These are phyloP conservation scores for Thelonectria olida DNA, from an alignment of 2,329 filamentous ascomycete genomes.

Conservation along the genomic window DNA sequence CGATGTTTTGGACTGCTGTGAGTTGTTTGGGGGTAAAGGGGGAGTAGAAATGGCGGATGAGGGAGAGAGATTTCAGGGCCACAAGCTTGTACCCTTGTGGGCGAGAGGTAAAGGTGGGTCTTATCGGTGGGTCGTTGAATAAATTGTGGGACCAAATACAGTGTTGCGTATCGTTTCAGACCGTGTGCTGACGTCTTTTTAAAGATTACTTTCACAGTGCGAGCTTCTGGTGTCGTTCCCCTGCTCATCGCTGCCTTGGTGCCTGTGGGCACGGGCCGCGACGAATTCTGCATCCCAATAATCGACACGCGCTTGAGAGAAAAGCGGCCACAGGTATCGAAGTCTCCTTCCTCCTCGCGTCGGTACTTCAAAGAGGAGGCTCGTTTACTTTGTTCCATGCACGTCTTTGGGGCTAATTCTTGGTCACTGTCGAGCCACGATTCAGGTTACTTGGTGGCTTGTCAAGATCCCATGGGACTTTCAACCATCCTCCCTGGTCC, in stretches of 20 bases:
- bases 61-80: constrained; percentile 35
- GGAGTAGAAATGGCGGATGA: constrained; percentile 39
- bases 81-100: constrained; percentile 18
- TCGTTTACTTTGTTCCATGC: constrained; percentile 18
- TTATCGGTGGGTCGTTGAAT: constrained; percentile 2
- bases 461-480: not conserved
- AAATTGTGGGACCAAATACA: not conserved
- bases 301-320: not conserved
- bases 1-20: constrained; percentile 48
- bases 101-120: not conserved
- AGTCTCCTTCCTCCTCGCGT: not conserved
- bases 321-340: constrained; percentile 9
- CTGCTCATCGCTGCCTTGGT: constrained; percentile 15
- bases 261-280: constrained; percentile 13
- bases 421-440: constrained; percentile 1
- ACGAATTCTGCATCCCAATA: not conserved
- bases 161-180: not conserved
- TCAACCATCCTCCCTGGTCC: not conserved
- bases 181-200: accelerated
- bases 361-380: constrained; percentile 32
- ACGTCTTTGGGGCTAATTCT: not conserved
- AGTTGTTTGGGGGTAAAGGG: constrained; percentile 44
- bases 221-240: not conserved
- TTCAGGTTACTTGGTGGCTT: constrained; percentile 13
- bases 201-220: not conserved